Conservation (phyloP, 2,329 filamentous ascomycete species). For the Clonostachys byssicola region DNA sequence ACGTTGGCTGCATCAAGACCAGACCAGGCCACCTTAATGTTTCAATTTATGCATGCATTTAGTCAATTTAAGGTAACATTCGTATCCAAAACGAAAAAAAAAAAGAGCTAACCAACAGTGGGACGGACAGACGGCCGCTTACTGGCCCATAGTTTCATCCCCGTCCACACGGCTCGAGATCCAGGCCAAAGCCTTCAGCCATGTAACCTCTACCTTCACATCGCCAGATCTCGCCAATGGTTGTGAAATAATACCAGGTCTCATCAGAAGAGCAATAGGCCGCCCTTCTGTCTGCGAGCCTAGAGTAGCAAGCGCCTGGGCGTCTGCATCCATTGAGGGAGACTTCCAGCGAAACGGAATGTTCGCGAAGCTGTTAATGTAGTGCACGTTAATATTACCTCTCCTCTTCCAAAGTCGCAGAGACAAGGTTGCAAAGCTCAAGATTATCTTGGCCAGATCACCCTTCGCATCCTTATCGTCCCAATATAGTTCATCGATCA, state of each 20-base stretch:
- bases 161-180: not conserved
- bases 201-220: not conserved
- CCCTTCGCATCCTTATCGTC: not conserved
- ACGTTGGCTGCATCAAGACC: too few relatives aligned
- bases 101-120: too few relatives aligned
- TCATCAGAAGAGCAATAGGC: not conserved
- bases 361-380: not conserved
- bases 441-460: not conserved
- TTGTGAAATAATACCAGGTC: not conserved
- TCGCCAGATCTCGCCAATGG: not conserved
- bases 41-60: too few relatives aligned
- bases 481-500: not conserved
- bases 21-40: too few relatives aligned
- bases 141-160: not conserved
- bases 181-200: not conserved
- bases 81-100: too few relatives aligned
- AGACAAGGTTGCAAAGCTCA: not conserved
- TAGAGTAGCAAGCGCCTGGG: not conserved
- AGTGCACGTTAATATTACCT: not conserved
- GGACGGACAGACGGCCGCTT: too few relatives aligned
- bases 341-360: not conserved
- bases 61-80: too few relatives aligned
- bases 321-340: not conserved
- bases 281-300: not conserved
- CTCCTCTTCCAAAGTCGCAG: not conserved